Base-by-base conservation (phyloP, 441 rosid species). In the Pelargonium myrrhifolium region DNA sequence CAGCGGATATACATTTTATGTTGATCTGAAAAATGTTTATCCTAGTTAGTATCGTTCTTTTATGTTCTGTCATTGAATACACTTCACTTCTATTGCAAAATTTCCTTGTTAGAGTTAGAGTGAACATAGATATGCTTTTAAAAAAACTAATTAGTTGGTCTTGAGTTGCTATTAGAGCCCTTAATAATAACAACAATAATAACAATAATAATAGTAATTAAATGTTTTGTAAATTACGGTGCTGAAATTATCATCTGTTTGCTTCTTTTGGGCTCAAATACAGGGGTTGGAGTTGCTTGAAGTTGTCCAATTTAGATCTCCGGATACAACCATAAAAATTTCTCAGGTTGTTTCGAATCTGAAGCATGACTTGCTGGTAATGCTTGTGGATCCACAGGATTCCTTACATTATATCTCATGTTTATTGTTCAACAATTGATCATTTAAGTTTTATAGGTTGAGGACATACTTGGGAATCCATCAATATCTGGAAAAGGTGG, bases 261-360 rank as follows among this genome's bases (percentile, higher is more conserved):
- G 37, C 26, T 72, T 61, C 56, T 45, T 45, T 70, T 71, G 65
- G 39, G 37, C 49, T 62, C 60, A 71, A 74, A 75, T 76, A 59
- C 79, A 93, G 98, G 99, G 87, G 66, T 78, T 89, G 69, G 96
- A 85, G 73, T 77, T 91, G 81, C 98, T 94, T 77, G 97, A 89
- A 72, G 87, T 89, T 45, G 79, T 94, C 63, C 98, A 92, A 74
- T 94, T 92, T 74, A 86, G 86, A 80, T 80, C 89, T 65, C 99
- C 99, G n/a, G 94, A 89, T 79, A 79, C 98, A 69, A 74, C 79
- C 3, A 76, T 75, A 76, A 87, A 85, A 77, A 87, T 88, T 74
- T 85, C 98, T 77, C 87, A 86, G 78, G 78, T 84, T 65, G 72
- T 83, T 73, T 80, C 94, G 2, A 87, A 77, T 80, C 74, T 74